Evolutionary conservation across 2,329 filamentous ascomycete species (phyloP), one percentile per base, ranked within the genome.

Genomic region (Aspergillus fructus): DNA sequence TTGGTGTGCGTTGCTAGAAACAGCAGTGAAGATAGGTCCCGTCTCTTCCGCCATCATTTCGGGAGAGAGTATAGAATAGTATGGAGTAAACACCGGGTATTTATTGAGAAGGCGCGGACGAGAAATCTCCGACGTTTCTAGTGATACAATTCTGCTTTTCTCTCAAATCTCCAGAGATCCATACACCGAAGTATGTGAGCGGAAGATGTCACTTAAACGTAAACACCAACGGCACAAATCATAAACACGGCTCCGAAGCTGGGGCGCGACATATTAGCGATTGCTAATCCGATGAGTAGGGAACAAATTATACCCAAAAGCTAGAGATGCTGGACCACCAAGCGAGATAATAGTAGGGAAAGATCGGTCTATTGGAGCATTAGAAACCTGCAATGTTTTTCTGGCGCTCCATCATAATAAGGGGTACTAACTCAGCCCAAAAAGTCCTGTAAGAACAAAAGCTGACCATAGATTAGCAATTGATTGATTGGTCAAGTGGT

Each of bases 201-300:
- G 59, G 59, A 59, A 62, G 61, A 51, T 41, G 64, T 67, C 61
- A 61, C 50, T 78, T 85, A 99, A 76, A 99, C 91, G 87, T 99
- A 97, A 72, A 99, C 94, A 74, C 94, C 94, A 74, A 94, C 94
- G 59, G 93, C 94, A 78, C 94, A 99, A 79, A 99, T 97, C 89
- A 97, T 96, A 79, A 94, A 97, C 46, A 99, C 92, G 50, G 93
- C 89, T 67, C 94, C 94, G 76, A 96, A 90, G 50, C 93, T 97
- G 71, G 24, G 62, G 41, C 59, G 33, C 19, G 51, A 58, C 56
- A 64, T 37, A 52, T 63, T 58, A 66, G 42, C 59, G 45, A 47
- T 19, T 39, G 17, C 43, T 42, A 43, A 45, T 48, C 42, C 23
- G 53, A 57, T 49, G 49, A 41, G 48, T 5, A 15, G 8, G 24